A percentile compares a stretch with the other conserved stretches of the same genome.
Evolutionary conservation across 768 basidiomycete genomes (phyloP).

Genomic region (Mycena indigotica): DNA sequence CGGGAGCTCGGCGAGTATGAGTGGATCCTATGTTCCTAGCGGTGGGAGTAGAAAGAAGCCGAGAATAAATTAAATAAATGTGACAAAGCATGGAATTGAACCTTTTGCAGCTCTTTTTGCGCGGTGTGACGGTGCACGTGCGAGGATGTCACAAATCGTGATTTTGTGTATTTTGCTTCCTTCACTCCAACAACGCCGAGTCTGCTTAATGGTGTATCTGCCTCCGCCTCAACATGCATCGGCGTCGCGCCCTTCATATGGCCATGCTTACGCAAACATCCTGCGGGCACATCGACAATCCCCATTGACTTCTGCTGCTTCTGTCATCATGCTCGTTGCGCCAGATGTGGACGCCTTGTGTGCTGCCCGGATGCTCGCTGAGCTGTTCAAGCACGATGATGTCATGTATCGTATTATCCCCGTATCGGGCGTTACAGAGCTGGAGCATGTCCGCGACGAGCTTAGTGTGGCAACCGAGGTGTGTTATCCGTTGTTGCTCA

Average conservation of each 20-base stretch:
- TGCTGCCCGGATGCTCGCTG: conserved; percentile 86
- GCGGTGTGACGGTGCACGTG: no score
- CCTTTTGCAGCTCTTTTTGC: no score
- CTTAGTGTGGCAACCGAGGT: conserved; percentile 26
- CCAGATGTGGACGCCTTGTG: conserved; percentile 93
- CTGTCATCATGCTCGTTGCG: conserved; percentile 82
- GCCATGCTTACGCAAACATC: conserved; percentile 71
- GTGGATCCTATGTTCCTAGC: conserved; percentile 18
- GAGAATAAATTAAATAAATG: background rate
- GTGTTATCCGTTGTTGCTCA: background rate
- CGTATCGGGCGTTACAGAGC: conserved; percentile 79
- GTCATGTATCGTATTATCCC: conserved; percentile 89
- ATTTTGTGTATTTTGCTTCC: no score
- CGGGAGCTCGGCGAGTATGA: conserved; percentile 27
- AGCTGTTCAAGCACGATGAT: conserved; percentile 91
- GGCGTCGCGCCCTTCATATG: conserved; percentile 63
- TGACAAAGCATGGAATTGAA: no score
- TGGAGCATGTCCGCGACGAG: conserved; percentile 56
- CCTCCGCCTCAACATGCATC: conserved; percentile 71
- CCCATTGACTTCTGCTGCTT: conserved; percentile 76
- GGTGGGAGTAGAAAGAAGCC: conserved; percentile 8
- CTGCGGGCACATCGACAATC: conserved; percentile 72
- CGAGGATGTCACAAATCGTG: no score
- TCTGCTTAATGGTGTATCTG: conserved; percentile 59
- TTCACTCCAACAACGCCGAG: no score